These are phyloP conservation scores for Alternaria dauci DNA, from an alignment of 2,329 filamentous ascomycete species.

Conservation along the genomic window DNA sequence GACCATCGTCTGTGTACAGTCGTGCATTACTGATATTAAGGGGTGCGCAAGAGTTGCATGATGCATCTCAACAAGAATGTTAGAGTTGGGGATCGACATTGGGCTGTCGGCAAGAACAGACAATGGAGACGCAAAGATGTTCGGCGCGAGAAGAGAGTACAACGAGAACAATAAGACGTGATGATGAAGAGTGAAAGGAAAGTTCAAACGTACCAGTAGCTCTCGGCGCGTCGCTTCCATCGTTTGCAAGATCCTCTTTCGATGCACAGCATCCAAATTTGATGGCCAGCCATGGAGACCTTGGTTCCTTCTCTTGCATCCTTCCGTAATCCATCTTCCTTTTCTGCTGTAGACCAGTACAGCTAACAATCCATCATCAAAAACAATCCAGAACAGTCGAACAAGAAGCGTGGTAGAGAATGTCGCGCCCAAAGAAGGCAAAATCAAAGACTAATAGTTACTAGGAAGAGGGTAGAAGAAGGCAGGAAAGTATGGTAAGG, in stretches of 20 bases:
- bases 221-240: slow-evolving; percentile 29
- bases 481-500: slow-evolving; percentile 12
- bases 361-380: slow-evolving; percentile 34
- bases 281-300: slow-evolving; percentile 47
- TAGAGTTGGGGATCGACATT: background rate
- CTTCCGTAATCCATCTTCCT: slow-evolving; percentile 29
- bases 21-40: slow-evolving; percentile 38
- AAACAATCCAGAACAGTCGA: slow-evolving; percentile 8
- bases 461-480: slow-evolving; percentile 7
- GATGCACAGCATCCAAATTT: slow-evolving; percentile 52
- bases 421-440: slow-evolving; percentile 19
- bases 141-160: background rate
- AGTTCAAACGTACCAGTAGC: slow-evolving; percentile 40
- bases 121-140: background rate
- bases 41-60: slow-evolving; percentile 24
- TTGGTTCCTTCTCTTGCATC: slow-evolving; percentile 25
- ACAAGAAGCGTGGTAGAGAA: slow-evolving; percentile 10
- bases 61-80: slow-evolving; percentile 32
- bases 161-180: background rate
- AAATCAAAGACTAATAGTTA: slow-evolving; percentile 18
- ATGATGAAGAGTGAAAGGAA: slow-evolving; percentile 11
- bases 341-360: slow-evolving; percentile 38
- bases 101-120: background rate
- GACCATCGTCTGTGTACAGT: slow-evolving; percentile 19
- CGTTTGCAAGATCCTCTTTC: slow-evolving; percentile 38